phyloP scores from a whole-genome alignment of 208 protist species.

The Trypanosoma melophagium region DNA sequence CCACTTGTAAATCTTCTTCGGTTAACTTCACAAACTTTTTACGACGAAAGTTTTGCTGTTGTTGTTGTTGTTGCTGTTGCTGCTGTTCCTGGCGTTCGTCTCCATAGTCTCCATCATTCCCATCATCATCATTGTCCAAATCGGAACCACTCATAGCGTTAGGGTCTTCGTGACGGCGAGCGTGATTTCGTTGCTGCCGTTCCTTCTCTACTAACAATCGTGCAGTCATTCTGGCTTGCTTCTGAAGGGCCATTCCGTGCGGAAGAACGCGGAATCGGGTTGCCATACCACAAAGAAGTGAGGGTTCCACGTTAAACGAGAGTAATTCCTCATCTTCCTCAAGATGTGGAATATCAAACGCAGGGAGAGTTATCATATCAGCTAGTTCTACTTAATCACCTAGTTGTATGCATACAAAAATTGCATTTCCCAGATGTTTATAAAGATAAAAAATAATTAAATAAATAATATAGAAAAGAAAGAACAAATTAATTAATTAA shows the following conservation, averaged over 20 bases:
- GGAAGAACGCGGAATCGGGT: conserved; percentile 12
- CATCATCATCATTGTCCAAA: conserved; percentile 20
- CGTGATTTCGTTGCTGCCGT: conserved; percentile 17
- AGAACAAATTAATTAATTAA: too few relatives aligned
- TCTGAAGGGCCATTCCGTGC: conserved; percentile 49
- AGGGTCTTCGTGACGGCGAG: conserved; percentile 51
- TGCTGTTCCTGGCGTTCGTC: conserved; percentile 27
- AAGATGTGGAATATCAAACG: conserved; percentile 38
- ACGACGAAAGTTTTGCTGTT: conserved; percentile 30
- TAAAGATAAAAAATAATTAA: too few relatives aligned
- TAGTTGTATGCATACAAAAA: background rate
- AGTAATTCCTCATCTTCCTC: conserved; percentile 23
- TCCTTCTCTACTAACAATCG: conserved; percentile 46
- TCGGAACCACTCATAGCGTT: conserved; percentile 24
- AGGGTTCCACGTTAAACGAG: conserved; percentile 16
- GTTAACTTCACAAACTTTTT: conserved; percentile 79
- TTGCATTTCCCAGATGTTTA: too few relatives aligned
- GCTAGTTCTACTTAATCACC: conserved; percentile 10
- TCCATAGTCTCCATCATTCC: conserved; percentile 28
- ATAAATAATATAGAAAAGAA: too few relatives aligned
- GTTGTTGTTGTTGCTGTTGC: conserved; percentile 17
- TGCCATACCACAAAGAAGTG: conserved; percentile 10
- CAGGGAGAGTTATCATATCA: conserved; percentile 27
- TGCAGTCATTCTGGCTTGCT: conserved; percentile 34
- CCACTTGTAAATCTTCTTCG: conserved; percentile 71